Conservation (phyloP, 306 rosid genomes). For the Luffa aegyptiaca region DNA sequence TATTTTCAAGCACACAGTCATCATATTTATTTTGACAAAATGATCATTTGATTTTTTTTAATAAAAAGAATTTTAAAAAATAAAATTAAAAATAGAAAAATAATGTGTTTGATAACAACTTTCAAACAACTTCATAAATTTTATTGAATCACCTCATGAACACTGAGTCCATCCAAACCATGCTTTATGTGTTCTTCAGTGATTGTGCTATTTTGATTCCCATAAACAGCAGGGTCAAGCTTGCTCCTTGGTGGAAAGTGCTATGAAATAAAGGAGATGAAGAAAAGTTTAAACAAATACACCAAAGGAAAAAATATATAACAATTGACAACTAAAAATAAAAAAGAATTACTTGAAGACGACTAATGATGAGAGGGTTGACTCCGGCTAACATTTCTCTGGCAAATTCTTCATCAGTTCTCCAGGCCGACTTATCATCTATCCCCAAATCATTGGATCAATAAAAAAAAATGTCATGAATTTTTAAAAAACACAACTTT, state of each 20-base stretch:
- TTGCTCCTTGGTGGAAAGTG: conserved; percentile 66
- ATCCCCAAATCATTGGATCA: conserved; percentile 13
- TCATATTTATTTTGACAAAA: no score
- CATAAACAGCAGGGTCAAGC: conserved; percentile 39
- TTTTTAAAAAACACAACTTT: no score
- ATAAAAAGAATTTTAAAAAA: no score
- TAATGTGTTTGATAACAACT: no score
- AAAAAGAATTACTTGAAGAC: conserved; percentile 38
- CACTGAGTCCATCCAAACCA: conserved; percentile 45
- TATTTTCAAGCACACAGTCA: no score
- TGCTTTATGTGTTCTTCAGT: conserved; percentile 34
- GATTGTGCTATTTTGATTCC: conserved; percentile 56
- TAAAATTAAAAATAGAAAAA: no score
- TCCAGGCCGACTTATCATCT: conserved; percentile 72
- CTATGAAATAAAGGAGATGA: conserved; percentile 14
- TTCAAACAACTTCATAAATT: no score
- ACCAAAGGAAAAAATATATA: neutral
- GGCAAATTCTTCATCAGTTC: conserved; percentile 76
- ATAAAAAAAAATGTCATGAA: no score
- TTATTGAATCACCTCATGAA: conserved; percentile 33
- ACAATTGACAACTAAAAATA: neutral
- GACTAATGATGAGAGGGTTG: conserved; percentile 47
- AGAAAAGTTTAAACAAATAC: neutral
- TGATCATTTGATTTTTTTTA: no score
- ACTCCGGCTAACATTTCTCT: conserved; percentile 86